Evolutionary conservation across 345 rosid species (phyloP).

Genomic region (Geranium rotundifolium): DNA sequence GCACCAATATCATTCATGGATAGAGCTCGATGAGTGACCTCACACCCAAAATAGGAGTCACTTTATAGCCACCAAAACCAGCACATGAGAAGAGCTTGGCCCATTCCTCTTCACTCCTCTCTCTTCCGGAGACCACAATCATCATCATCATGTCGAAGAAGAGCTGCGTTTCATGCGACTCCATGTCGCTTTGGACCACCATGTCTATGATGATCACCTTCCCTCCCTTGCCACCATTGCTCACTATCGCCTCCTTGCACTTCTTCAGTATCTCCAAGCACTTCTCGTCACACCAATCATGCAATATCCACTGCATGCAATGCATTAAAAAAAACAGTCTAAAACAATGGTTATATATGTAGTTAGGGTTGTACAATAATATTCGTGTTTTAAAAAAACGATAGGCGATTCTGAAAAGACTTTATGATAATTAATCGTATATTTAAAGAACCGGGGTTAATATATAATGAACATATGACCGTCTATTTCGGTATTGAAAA

Average conservation of each 20-base stretch:
- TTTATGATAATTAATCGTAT: no score
- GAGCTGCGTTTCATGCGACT: slow-evolving; percentile 23
- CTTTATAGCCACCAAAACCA: slow-evolving; percentile 28
- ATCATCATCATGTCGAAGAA: slow-evolving; percentile 29
- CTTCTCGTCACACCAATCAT: slow-evolving; percentile 32
- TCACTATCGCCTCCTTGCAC: slow-evolving; percentile 23
- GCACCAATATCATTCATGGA: no score
- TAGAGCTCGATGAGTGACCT: slow-evolving; percentile 45
- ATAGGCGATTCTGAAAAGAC: no score
- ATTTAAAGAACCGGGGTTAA: no score
- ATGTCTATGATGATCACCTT: slow-evolving; percentile 22
- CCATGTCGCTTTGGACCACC: slow-evolving; percentile 4
- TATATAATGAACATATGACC: no score
- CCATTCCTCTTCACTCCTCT: slow-evolving; percentile 37
- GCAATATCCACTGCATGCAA: slow-evolving; percentile 39
- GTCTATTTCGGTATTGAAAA: no score
- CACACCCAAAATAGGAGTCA: slow-evolving; percentile 23
- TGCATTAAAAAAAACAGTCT: no score
- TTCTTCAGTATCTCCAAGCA: slow-evolving; percentile 32
- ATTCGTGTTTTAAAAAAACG: no score
- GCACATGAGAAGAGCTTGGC: slow-evolving; percentile 21
- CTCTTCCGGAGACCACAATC: slow-evolving; percentile 16
- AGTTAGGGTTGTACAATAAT: no score
- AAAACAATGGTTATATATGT: no score
- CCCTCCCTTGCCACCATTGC: slow-evolving; percentile 8